Evolutionary conservation across 768 basidiomycete species (phyloP), one percentile per base, ranked within the genome.

Genomic region (Sporobolomyces pararoseus): DNA sequence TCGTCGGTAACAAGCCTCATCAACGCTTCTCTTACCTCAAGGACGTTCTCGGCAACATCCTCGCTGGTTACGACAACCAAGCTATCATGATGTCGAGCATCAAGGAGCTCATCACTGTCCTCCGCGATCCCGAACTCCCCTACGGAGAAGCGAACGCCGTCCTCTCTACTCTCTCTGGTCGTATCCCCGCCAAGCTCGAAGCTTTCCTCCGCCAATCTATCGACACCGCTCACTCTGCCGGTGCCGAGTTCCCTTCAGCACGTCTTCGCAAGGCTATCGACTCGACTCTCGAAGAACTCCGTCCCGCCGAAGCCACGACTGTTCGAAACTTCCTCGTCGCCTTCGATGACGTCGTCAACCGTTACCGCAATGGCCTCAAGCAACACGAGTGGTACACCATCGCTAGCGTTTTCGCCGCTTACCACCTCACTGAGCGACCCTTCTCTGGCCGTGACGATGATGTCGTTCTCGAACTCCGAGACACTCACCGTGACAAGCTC

Each of bases 21-120:
- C 96, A 99, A 79, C 86, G 86, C 67, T 86, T 91, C 66, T 82
- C 85, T 62, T 85, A 86, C 75, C 88, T 88, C 81, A 81, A 88
- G 62, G 84, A 85, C 72, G 84, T 88, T 64, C 84, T 99, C 61
- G 86, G 87, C 79, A 92, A 97, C 81, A 94, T 96, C 75, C 84
- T 99, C 69, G 90, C 92, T 66, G 96, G 96, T 44, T 99, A 89
- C 80, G 96, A 99, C 81, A 97, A 97, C 81, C 90, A 92, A 77
- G 88, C 91, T 7, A 83, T 90, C 74, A 92, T 98, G 89, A 83
- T 84, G 25, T 81, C 87, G 7, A 90, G 91, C 16, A 83, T 97
- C 77, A 94, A 91, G 79, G 89, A 92, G 52, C 87, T 99, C 66
- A 83, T 91, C 75, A 82, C 86, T 44, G 86, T 91, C 47, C 84